phyloP scores from a whole-genome alignment of 768 basidiomycete species.

The Lenzites betulinus region DNA sequence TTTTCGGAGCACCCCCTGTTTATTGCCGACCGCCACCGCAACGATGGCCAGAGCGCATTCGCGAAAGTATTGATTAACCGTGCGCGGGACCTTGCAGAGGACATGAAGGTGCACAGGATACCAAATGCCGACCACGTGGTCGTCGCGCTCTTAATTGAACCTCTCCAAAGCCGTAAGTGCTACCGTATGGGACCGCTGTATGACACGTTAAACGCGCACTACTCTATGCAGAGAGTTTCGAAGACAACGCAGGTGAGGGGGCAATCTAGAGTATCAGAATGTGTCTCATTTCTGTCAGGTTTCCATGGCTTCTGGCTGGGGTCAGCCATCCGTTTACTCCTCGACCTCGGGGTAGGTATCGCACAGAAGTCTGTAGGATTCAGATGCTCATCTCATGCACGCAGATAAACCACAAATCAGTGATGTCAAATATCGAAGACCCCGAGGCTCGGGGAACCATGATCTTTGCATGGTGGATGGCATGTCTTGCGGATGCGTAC shows the following conservation, averaged over 20 bases:
- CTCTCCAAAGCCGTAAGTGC: conserved; percentile 83
- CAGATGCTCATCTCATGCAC: background rate
- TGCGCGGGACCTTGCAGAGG: conserved; percentile 84
- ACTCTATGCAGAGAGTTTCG: conserved; percentile 61
- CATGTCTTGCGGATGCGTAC: conserved; percentile 83
- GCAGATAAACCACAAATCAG: conserved; percentile 84
- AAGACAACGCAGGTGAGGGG: conserved; percentile 64
- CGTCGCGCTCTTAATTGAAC: conserved; percentile 78
- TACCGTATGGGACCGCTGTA: background rate
- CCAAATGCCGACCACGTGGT: conserved; percentile 81
- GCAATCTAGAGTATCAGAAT: conserved; percentile 3
- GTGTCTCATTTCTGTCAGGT: conserved; percentile 45
- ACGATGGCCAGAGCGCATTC: conserved; percentile 66
- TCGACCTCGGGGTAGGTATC: conserved; percentile 69
- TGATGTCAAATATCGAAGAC: conserved; percentile 71
- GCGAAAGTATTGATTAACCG: conserved; percentile 78
- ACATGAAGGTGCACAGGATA: conserved; percentile 82
- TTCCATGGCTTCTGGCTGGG: conserved; percentile 87
- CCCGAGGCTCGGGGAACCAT: conserved; percentile 78
- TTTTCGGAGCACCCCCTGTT: conserved; percentile 91
- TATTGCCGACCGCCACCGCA: conserved; percentile 71
- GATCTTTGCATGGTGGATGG: conserved; percentile 96
- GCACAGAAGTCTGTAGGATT: background rate
- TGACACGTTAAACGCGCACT: conserved; percentile 10
- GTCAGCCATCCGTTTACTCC: conserved; percentile 73